Evolutionary conservation across 306 rosid species (phyloP), one percentile per base, ranked within the genome.

Genomic region (Trichosanthes cucumerina): DNA sequence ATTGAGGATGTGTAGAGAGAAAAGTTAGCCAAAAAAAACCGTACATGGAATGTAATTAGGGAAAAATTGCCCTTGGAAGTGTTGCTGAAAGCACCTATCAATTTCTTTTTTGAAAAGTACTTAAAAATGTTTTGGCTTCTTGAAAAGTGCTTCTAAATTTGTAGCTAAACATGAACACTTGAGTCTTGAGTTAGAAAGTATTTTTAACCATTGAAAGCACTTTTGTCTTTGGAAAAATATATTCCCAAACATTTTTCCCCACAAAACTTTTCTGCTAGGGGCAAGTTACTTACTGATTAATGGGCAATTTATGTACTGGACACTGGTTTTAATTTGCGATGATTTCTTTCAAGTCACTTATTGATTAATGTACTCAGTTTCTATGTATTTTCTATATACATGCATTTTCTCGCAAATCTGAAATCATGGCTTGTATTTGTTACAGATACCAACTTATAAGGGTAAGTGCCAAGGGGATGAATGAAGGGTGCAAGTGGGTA

Each of bases 401-500:
- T 60, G 53, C 13, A 11, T 28, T 28, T 52, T 60, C 16, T 39
- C 52, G 15, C 56, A 19, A 43, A 70, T 41, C n/a, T 72, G 41
- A 47, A 33, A 47, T 73, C 44, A 28, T 44, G 34, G 12, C 21
- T 72, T 50, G 19, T 74, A 43, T 77, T 46, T 24, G 19, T 36
- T 58, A 9, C 88, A 96, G 99, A 87, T 96, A 90, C 85, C 99
- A 96, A 83, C 97, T 96, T 26, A 92, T 96, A 84, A 89, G 98
- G 80, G 98, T 96, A 63, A 96, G 93, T 81, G 98, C 98, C 26
- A 91, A 87, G 90, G 99, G 99, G 80, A 89, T 96, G 88, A 91
- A 68, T 41, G 97, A 95, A 70, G 96, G 99, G 34, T 91, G 99
- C 83, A 96, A 92, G 80, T 92, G 99, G 99, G 97, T 92, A 62